These are phyloP conservation scores for Penicillium waksmanii DNA, from an alignment of 495 filamentous ascomycete genomes.

Conservation along the genomic window DNA sequence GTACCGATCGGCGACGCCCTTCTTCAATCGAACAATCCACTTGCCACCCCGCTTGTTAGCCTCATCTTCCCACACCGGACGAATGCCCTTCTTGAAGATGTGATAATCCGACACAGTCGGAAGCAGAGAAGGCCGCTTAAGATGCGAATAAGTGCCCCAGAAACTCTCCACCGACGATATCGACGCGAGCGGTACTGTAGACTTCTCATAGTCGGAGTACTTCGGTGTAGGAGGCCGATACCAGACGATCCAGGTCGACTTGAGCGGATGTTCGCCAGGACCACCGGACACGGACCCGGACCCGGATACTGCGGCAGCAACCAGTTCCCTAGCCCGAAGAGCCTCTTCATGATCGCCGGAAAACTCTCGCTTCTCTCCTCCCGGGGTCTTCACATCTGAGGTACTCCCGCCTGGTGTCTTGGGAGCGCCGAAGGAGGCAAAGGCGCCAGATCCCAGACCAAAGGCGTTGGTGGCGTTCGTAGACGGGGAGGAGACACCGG, in stretches of 20 bases:
- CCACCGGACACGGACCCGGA: no score
- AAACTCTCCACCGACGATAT: constrained; percentile 89
- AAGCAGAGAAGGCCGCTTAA: constrained; percentile 84
- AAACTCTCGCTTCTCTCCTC: constrained; percentile 68
- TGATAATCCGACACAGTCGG: constrained; percentile 97
- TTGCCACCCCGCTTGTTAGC: constrained; percentile 96
- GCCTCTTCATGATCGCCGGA: constrained; percentile 60
- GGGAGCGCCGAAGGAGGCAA: constrained; percentile 93
- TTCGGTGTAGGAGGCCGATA: constrained; percentile 93
- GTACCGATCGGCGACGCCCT: constrained; percentile 94
- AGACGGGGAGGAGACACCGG: constrained; percentile 80
- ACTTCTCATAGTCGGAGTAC: constrained; percentile 98
- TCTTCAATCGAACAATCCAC: constrained; percentile 95
- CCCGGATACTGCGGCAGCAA: constrained; percentile 24
- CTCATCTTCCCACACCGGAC: constrained; percentile 98
- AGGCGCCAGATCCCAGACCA: constrained; percentile 90
- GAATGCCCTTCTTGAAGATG: constrained; percentile 94
- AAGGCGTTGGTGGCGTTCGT: constrained; percentile 89
- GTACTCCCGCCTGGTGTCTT: constrained; percentile 78
- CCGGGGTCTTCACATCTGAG: constrained; percentile 72
- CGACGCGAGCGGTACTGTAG: constrained; percentile 79
- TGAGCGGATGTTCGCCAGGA: constrained; percentile 64
- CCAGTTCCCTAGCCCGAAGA: constrained; percentile 45
- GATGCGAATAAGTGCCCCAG: constrained; percentile 87
- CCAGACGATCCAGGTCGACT: constrained; percentile 94